Evolutionary conservation across 108 stramenopile species (phyloP).

Genomic region (Fragilariopsis cylindrus): DNA sequence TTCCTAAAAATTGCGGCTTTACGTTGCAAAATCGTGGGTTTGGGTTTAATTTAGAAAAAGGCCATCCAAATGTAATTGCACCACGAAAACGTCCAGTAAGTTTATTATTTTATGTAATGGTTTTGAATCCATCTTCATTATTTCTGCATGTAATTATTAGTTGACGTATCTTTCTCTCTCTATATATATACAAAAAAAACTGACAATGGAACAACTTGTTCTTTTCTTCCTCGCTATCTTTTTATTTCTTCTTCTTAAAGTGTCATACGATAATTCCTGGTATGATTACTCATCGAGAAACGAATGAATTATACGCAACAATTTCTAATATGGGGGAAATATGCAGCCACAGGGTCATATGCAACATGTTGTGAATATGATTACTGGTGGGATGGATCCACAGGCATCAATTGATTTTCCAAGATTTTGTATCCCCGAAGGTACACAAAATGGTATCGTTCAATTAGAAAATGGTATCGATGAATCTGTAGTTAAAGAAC

Average conservation of each 20-base stretch:
- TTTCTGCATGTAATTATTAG: too few species aligned
- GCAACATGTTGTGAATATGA: slow-evolving; percentile 83
- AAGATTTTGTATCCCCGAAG: slow-evolving; percentile 91
- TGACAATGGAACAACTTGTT: too few species aligned
- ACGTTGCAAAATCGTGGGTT: slow-evolving; percentile 94
- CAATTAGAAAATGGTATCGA: slow-evolving; percentile 72
- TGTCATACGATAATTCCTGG: slow-evolving; percentile 98
- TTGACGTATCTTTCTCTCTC: too few species aligned
- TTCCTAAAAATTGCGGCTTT: slow-evolving; percentile 93
- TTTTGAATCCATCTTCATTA: too few species aligned
- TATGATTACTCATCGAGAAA: slow-evolving; percentile 80
- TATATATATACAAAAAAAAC: too few species aligned
- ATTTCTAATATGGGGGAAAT: slow-evolving; percentile 96
- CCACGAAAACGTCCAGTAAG: slow-evolving; percentile 75
- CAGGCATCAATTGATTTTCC: slow-evolving; percentile 92
- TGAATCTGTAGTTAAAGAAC: slow-evolving; percentile 47
- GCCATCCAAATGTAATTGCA: slow-evolving; percentile 86
- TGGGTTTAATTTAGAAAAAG: slow-evolving; percentile 77
- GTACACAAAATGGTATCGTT: slow-evolving; percentile 70
- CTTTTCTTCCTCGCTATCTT: too few species aligned
- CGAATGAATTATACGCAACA: slow-evolving; percentile 84
- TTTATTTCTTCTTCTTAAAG: too few species aligned
- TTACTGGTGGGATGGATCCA: slow-evolving; percentile 76
- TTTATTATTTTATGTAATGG: too few species aligned
- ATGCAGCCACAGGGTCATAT: slow-evolving; percentile 98